A percentile compares a stretch with the other conserved stretches of the same genome.
These are phyloP conservation scores for Geranium rotundifolium DNA, from an alignment of 345 rosid species.

Conservation along the genomic window DNA sequence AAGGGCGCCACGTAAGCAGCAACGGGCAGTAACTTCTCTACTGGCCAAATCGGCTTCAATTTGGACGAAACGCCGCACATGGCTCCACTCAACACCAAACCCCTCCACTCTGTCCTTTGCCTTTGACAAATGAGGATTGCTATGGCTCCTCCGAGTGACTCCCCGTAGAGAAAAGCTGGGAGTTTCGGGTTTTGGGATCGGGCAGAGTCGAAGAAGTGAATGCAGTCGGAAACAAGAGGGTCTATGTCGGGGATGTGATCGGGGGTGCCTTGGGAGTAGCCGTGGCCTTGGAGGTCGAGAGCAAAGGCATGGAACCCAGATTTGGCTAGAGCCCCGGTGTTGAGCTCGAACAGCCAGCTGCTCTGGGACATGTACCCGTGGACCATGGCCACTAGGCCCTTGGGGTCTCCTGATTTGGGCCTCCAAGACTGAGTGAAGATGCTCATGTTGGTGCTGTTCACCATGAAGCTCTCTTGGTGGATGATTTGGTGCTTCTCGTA, in stretches of 20 bases:
- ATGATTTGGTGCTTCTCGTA: constrained; percentile 16
- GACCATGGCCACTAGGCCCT: constrained; percentile 24
- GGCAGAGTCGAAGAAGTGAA: constrained; percentile 9
- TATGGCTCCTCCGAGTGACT: constrained; percentile 28
- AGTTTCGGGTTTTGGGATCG: constrained; percentile 11
- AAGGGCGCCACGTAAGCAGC: constrained; percentile 15
- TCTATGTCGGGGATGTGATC: constrained; percentile 20
- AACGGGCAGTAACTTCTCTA: constrained; percentile 19
- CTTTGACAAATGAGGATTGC: constrained; percentile 12
- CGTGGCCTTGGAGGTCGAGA: constrained; percentile 25
- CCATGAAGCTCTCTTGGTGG: constrained; percentile 14
- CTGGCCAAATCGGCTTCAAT: constrained; percentile 19
- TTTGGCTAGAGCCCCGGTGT: constrained; percentile 19
- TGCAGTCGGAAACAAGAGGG: constrained; percentile 13
- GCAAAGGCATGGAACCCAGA: constrained; percentile 20
- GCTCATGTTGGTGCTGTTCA: constrained; percentile 14
- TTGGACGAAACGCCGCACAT: constrained; percentile 25
- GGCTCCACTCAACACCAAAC: constrained; percentile 20
- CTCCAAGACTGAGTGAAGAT: constrained; percentile 25
- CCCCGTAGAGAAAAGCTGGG: constrained; percentile 24
- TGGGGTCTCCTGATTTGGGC: not conserved
- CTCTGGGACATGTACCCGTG: constrained; percentile 26
- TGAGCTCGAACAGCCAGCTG: constrained; percentile 25
- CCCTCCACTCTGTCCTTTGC: constrained; percentile 17
- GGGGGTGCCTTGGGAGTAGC: constrained; percentile 16